Evolutionary conservation across 257 asterid genomes (phyloP).

Genomic region (Scutellaria baicalensis): DNA sequence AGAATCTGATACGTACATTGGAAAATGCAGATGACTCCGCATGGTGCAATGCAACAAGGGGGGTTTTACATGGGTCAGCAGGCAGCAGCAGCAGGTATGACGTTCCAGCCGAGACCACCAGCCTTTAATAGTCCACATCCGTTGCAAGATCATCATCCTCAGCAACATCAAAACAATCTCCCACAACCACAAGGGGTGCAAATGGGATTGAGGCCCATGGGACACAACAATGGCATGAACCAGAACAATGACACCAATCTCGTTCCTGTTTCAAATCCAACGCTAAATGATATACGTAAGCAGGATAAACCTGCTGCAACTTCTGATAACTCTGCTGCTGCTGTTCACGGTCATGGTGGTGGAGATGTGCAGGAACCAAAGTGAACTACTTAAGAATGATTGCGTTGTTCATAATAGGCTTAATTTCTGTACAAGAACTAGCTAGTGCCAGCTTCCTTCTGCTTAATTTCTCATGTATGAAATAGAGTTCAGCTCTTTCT

Average conservation of each 20-base stretch:
- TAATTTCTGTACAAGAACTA: slow-evolving; percentile 11
- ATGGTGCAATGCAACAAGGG: slow-evolving; percentile 69
- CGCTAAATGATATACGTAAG: slow-evolving; percentile 31
- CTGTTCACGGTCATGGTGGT: too few species aligned
- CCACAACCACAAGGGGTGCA: slow-evolving; percentile 38
- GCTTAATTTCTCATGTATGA: too few species aligned
- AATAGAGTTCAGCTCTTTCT: neutral
- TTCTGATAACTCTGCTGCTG: slow-evolving; percentile 20
- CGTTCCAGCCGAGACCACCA: slow-evolving; percentile 43
- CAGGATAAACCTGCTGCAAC: slow-evolving; percentile 40
- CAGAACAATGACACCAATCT: slow-evolving; percentile 27
- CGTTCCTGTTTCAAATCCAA: slow-evolving; percentile 35
- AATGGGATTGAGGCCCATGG: slow-evolving; percentile 41
- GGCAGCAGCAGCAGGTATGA: slow-evolving; percentile 37
- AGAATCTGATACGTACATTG: neutral
- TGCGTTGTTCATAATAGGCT: slow-evolving; percentile 23
- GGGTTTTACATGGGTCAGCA: slow-evolving; percentile 66
- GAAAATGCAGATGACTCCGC: slow-evolving; percentile 57
- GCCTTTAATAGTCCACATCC: slow-evolving; percentile 40
- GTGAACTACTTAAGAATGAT: slow-evolving; percentile 6
- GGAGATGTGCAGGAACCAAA: slow-evolving; percentile 45
- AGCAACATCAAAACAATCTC: slow-evolving; percentile 31
- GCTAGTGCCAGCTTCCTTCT: neutral
- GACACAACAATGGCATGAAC: slow-evolving; percentile 38
- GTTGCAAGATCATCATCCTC: slow-evolving; percentile 41